Conservation (phyloP, 2,329 filamentous ascomycete genomes). For the Scorias spongiosa region DNA sequence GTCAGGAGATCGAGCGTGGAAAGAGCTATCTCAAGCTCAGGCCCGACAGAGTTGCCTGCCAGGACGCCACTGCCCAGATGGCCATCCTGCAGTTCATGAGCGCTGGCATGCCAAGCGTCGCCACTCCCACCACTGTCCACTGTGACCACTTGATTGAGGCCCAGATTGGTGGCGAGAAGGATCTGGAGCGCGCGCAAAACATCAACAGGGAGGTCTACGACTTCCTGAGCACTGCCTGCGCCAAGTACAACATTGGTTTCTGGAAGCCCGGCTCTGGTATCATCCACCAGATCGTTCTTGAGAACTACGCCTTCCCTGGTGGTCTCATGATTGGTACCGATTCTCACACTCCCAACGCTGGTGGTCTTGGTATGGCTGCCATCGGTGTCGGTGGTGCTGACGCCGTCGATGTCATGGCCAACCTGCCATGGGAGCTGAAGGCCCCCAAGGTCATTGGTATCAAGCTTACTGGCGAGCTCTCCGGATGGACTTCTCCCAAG, state of each 20-base stretch:
- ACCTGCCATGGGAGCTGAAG: constrained; percentile 95
- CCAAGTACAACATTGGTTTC: constrained; percentile 99
- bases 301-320: constrained; percentile 99
- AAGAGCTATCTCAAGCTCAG: constrained; percentile 91
- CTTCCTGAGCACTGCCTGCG: constrained; percentile 83
- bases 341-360: constrained; percentile 93
- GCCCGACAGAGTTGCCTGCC: constrained; percentile 94
- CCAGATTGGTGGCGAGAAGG: constrained; percentile 81
- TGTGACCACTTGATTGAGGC: constrained; percentile 99
- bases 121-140: constrained; percentile 90
- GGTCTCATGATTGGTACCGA: constrained; percentile 95
- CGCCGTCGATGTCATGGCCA: constrained; percentile 96
- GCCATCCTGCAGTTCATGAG: constrained; percentile 99
- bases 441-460: constrained; percentile 95
- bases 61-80: constrained; percentile 99
- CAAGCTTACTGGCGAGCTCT: constrained; percentile 76
- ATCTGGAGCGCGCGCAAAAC: constrained; percentile 74
- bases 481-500: constrained; percentile 87
- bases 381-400: constrained; percentile 98
- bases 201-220: constrained; percentile 99
- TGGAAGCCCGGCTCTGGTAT: constrained; percentile 98
- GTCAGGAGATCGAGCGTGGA: constrained; percentile 91
- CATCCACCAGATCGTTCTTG: constrained; percentile 95
- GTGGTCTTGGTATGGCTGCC: constrained; percentile 85
- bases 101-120: constrained; percentile 86